Base-by-base conservation (phyloP, 2,329 filamentous ascomycete genomes). In the Curvularia eragrostidis region DNA sequence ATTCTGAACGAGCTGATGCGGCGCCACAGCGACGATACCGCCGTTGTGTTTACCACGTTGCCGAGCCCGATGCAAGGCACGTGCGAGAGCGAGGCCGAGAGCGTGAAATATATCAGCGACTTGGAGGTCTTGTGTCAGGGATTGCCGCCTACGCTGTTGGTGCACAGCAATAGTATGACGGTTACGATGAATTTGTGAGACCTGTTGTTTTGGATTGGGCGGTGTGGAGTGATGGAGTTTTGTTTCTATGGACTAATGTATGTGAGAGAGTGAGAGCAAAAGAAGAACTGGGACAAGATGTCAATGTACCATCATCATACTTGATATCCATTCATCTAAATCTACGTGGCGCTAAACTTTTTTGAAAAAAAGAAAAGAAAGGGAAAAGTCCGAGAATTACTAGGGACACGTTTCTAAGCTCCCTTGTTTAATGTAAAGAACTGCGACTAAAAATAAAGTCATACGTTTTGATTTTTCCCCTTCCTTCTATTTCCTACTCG, bases 121-220 rank as follows among this genome's bases (percentile, higher is more conserved):
- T 81, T 94, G 58, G 90, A 95, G 75, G 85, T 95, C 2, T 77
- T 96, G 56, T 94, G 90, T 74, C 85, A 89, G 68, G 89, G 86
- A 10, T 78, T 94, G 60, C 91, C 91, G 26, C 91, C 92, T 1
- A 86, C 87, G 44, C 75, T 96, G 68, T 79, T 96, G 74, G 90
- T 96, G 38, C 84, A 96, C 77, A 93, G 90, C 76, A 96, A 96
- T 76, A 92, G 88, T 69, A 93, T 96, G 89, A 96, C 91, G 15
- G 91, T 96, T 46, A 96, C 90, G 6, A 90, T 90, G 69, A 90
- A 88, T 73, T 76, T 91, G 60, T 91, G 67, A 72, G 18, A 21
- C 32, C 8, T 4, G 7, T 26, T 34, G 3, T 10, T 34, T 10
- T 10, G 32, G 13, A 5, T 34, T 4, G 32, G 32, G 32, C 46